Percentiles rank a stretch among this genome's conserved stretches.
phyloP scores from a whole-genome alignment of 2,329 filamentous ascomycete genomes.

The Aspergillus sp. region DNA sequence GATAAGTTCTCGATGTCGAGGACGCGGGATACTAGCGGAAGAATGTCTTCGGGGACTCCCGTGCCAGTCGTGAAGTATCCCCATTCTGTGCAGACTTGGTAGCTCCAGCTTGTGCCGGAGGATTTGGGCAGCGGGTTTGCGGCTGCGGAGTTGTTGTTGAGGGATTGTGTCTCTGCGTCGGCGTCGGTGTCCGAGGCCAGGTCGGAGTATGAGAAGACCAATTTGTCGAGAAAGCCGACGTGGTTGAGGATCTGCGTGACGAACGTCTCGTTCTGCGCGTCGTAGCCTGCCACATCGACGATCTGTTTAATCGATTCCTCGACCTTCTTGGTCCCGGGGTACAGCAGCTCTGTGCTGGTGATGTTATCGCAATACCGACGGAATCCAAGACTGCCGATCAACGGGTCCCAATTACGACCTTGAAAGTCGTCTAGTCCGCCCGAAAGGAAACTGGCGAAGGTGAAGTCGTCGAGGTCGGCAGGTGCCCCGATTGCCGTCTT shows the following conservation, averaged over 20 bases:
- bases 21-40: slow-evolving; percentile 70
- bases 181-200: neutral
- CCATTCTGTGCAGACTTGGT: slow-evolving; percentile 65
- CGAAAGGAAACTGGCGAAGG: slow-evolving; percentile 33
- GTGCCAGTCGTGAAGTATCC: slow-evolving; percentile 75
- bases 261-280: slow-evolving; percentile 39
- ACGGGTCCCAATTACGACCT: slow-evolving; percentile 60
- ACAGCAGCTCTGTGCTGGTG: slow-evolving; percentile 46
- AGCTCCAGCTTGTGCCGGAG: slow-evolving; percentile 55
- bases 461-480: slow-evolving; percentile 8
- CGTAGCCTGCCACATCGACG: slow-evolving; percentile 13
- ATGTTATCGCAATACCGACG: slow-evolving; percentile 58
- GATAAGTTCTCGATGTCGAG: slow-evolving; percentile 64
- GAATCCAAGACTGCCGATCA: slow-evolving; percentile 50
- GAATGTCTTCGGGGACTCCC: slow-evolving; percentile 61
- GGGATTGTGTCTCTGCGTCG: neutral
- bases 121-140: slow-evolving; percentile 8
- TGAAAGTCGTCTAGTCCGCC: slow-evolving; percentile 55
- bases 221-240: slow-evolving; percentile 55
- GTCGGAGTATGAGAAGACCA: slow-evolving; percentile 33
- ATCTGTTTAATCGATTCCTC: slow-evolving; percentile 32
- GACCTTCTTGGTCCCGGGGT: slow-evolving; percentile 27
- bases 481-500: slow-evolving; percentile 55
- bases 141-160: neutral
- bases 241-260: slow-evolving; percentile 57